Base-by-base conservation (phyloP, 345 rosid genomes). In the Passiflora organensis region DNA sequence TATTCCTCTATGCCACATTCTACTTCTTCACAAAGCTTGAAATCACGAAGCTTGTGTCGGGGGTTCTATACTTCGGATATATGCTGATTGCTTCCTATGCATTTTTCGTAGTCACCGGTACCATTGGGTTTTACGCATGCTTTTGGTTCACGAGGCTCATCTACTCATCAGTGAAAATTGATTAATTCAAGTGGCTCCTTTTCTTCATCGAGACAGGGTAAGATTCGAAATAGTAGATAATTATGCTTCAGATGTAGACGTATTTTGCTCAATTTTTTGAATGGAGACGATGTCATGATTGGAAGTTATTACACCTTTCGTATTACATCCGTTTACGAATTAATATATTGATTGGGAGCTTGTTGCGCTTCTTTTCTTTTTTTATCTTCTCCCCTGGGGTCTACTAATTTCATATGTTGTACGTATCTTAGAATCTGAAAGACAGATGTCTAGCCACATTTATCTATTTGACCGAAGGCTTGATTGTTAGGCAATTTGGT, bases 21-120 rank as follows among this genome's bases (percentile, higher is more conserved):
- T 85, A 85, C 76, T 85, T 85, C 83, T 85, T 85, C 80, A 85
- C 89, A 12, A 85, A 85, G 76, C 94, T 85, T 2, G 89, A 82
- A 61, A 85, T 85, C 74, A 80, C 89, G 0, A 85, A 85, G 68
- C 73, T 77, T 20, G 84, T 85, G 15, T 85, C 93, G 0, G 89
- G 78, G 2, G 55, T 75, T 32, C 70, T 85, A 10, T 85, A 85
- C 76, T 85, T 85, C 0, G 93, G 93, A 10, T 85, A 85, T 79
- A 84, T 84, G 91, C 83, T 81, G 2, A 79, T 81, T 0, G 91
- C 85, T 32, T 79, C 91, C 0, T 84, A 81, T 5, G 80, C 91
- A 5, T 84, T 84, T 55, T 85, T 85, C 5, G 94, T 82, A 48
- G 56, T 85, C 19, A 85, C 94, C 0, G 94, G 94, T 36, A 75